phyloP scores from a whole-genome alignment of 2,329 filamentous ascomycete species.

The Venturia asperata region DNA sequence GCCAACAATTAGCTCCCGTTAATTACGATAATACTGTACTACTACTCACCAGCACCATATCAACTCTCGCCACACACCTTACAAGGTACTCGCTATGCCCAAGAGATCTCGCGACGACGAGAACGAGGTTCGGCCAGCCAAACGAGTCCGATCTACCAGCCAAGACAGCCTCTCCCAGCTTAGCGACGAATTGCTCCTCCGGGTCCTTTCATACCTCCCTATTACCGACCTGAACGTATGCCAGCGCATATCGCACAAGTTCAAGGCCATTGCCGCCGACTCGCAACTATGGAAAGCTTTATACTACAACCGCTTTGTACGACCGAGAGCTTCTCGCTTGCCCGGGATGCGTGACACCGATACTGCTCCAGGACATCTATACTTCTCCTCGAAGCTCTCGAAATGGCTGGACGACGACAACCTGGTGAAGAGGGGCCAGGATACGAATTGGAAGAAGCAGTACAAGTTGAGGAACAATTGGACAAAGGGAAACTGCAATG shows the following conservation, averaged over 20 bases:
- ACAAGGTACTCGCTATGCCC: conserved; percentile 1
- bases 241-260: conserved; percentile 53
- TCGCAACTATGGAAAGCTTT: conserved; percentile 84
- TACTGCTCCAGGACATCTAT: conserved; percentile 20
- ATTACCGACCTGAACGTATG: conserved; percentile 33
- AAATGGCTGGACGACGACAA: conserved; percentile 57
- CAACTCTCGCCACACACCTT: neutral
- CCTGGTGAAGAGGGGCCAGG: conserved; percentile 43
- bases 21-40: neutral
- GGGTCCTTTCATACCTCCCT: conserved; percentile 72
- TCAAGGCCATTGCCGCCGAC: conserved; percentile 66
- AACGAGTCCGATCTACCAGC: conserved; percentile 6
- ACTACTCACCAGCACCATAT: neutral
- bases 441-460: conserved; percentile 76
- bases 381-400: conserved; percentile 49
- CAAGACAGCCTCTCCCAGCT: conserved; percentile 62
- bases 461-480: conserved; percentile 90
- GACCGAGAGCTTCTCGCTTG: conserved; percentile 69
- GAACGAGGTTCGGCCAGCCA: neutral
- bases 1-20: neutral
- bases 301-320: conserved; percentile 82
- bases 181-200: conserved; percentile 81
- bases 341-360: conserved; percentile 49
- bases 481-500: conserved; percentile 71
- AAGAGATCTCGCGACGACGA: conserved; percentile 13